Conservation (phyloP, 2,329 filamentous ascomycete species). For the Chalara sp. region DNA sequence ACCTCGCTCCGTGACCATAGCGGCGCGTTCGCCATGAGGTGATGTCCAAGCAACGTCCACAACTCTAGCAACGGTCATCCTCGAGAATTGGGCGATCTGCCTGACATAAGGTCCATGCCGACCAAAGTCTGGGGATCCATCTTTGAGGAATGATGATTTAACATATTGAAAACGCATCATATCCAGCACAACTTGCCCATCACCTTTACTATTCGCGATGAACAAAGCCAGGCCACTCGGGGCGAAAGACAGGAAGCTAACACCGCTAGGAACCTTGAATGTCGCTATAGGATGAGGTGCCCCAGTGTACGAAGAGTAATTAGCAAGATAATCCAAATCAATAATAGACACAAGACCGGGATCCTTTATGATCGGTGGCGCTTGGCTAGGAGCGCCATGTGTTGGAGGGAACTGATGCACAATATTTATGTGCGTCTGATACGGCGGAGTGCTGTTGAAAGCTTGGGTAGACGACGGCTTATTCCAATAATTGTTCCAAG, state of each 20-base stretch:
- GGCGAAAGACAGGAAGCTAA: conserved; percentile 74
- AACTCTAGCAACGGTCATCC: conserved; percentile 86
- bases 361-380: conserved; percentile 46
- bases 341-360: conserved; percentile 69
- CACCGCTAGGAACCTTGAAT: conserved; percentile 65
- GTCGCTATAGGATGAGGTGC: conserved; percentile 57
- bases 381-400: conserved; percentile 55
- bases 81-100: conserved; percentile 80
- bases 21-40: conserved; percentile 73
- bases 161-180: conserved; percentile 59
- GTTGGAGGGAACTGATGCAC: conserved; percentile 64
- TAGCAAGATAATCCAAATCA: conserved; percentile 56
- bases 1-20: conserved; percentile 89
- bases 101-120: conserved; percentile 55
- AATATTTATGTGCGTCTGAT: conserved; percentile 21
- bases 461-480: conserved; percentile 37
- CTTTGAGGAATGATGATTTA: conserved; percentile 52
- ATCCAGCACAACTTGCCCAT: conserved; percentile 78
- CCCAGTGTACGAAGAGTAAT: conserved; percentile 42
- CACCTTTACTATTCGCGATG: conserved; percentile 77
- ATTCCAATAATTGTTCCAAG: conserved; percentile 79
- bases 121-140: conserved; percentile 35
- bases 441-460: conserved; percentile 34
- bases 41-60: conserved; percentile 85
- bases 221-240: conserved; percentile 68